Base-by-base conservation (phyloP, 148 eudicot species). In the Rhododendron ferrugineum region DNA sequence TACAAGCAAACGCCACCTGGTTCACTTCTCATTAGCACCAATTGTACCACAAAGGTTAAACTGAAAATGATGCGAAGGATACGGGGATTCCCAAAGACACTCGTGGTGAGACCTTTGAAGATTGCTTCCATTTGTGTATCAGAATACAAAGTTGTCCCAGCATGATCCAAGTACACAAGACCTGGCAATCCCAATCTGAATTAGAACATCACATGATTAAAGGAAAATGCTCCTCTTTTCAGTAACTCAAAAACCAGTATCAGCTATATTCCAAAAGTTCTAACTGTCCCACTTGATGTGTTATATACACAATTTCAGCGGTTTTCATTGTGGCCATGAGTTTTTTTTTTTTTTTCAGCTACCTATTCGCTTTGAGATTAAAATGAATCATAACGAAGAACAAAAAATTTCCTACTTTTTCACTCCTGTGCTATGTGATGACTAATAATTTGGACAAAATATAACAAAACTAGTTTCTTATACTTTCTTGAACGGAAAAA, bases 141-240 rank as follows among this genome's bases (percentile, higher is more conserved):
- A 6, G 99, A 97, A 86, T 97, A 97, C 83, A 97, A 86, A 80
- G 99, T 95, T 83, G 99, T 93, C 82, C 98, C 99, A 86, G 96
- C 99, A 92, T 97, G 99, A 85, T 97, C 99, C 92, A 97, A 86
- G 86, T 95, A 97, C 85, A 95, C 98, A 58, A 86, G 82, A 40
- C 88, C 99, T 96, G 86, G 84, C 83, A 79, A 87, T 47, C 66
- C 78, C 37, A 28, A 68, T 64, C 13, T 8, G 30, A n/a, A 64
- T 81, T 22, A n/a, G 20, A 22, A 26, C 36, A 26, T 32, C 76
- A n/a, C 23, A 18, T 20, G 1, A 8, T 47, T 15, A 6, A 66
- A 16, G 30, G 28, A 6, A 6, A 36, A 72, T 8, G 36, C 28
- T 28, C n/a, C 58, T 44, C 50, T 23, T 28, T 82, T 62, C 37